Conservation (phyloP, 345 rosid species). For the Pugionium dolabratum region DNA sequence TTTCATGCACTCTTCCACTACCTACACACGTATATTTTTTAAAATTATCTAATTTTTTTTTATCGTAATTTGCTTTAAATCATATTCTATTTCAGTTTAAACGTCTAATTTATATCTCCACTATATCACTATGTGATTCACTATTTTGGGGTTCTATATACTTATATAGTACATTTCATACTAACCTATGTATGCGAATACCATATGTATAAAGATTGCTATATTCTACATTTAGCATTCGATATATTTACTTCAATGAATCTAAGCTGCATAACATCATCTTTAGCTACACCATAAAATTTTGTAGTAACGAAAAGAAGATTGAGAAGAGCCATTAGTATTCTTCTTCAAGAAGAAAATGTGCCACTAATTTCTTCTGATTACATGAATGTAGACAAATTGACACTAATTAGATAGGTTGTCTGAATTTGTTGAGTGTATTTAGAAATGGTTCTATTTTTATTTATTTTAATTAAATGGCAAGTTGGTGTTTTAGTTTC, state of each 20-base stretch:
- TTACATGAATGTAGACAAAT: slow-evolving; percentile 29
- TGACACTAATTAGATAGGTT: slow-evolving; percentile 8
- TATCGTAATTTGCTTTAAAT: too few species aligned
- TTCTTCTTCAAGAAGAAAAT: neutral
- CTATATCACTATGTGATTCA: too few species aligned
- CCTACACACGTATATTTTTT: too few species aligned
- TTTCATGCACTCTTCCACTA: too few species aligned
- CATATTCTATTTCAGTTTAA: too few species aligned
- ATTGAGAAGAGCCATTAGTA: neutral
- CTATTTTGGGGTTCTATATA: too few species aligned
- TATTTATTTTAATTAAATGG: neutral
- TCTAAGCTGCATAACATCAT: neutral
- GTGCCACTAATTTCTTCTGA: slow-evolving; percentile 4
- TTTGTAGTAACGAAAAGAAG: neutral
- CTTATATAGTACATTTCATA: too few species aligned
- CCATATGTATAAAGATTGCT: too few species aligned
- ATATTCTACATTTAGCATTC: too few species aligned
- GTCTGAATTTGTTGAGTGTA: slow-evolving; percentile 13
- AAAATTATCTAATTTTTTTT: too few species aligned
- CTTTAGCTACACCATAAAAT: neutral
- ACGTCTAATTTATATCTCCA: too few species aligned
- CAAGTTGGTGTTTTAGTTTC: slow-evolving; percentile 28
- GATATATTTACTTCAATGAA: neutral
- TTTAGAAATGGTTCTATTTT: neutral
- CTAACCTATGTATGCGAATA: too few species aligned